These are phyloP conservation scores for Hypoxylon sp. DNA, from an alignment of 2,329 filamentous ascomycete species.

Conservation along the genomic window DNA sequence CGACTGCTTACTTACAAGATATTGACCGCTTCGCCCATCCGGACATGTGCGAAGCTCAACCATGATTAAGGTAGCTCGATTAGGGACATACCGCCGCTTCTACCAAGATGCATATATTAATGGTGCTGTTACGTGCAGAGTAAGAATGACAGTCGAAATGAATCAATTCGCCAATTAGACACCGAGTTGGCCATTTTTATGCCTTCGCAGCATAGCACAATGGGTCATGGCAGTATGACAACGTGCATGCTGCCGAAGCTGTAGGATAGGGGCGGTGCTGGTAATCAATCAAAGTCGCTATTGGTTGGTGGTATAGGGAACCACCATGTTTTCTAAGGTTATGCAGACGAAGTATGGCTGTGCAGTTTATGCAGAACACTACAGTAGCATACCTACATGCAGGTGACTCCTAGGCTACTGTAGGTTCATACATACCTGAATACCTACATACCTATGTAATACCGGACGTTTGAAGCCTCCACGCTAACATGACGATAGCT, in stretches of 20 bases:
- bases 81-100: constrained; percentile 41
- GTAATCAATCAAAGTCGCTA: constrained; percentile 6
- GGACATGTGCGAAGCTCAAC: constrained; percentile 43
- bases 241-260: constrained; percentile 32
- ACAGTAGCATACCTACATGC: not conserved
- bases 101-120: constrained; percentile 39
- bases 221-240: constrained; percentile 31
- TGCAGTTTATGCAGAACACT: constrained; percentile 35
- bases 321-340: constrained; percentile 1
- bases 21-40: constrained; percentile 39
- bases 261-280: constrained; percentile 40
- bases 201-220: constrained; percentile 22
- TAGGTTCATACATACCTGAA: no score
- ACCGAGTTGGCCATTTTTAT: constrained; percentile 14
- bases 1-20: constrained; percentile 24
- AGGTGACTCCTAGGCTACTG: not conserved
- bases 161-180: constrained; percentile 26
- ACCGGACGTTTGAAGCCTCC: constrained; percentile 30
- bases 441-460: not conserved
- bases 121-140: constrained; percentile 34
- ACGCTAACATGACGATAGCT: constrained; percentile 35
- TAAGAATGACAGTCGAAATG: constrained; percentile 30
- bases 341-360: constrained; percentile 34
- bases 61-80: constrained; percentile 35
- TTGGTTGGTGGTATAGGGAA: constrained; percentile 1